Conservation (phyloP, 345 rosid species). For the Salix viminalis region DNA sequence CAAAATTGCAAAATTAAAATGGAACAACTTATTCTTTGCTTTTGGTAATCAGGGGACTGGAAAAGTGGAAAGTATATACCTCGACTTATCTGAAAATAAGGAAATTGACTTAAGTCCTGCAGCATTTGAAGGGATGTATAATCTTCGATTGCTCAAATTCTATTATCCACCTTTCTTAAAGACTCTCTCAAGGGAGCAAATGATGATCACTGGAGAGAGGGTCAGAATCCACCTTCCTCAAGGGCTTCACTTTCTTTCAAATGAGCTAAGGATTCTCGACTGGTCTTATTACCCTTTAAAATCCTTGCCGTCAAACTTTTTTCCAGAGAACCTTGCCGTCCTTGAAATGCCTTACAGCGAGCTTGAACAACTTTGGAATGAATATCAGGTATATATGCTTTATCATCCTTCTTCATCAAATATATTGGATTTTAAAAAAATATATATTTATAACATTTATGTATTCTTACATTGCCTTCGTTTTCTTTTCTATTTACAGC, state of each 20-base stretch:
- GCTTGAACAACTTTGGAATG: not conserved
- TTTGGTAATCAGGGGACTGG: not conserved
- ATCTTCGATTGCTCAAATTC: not conserved
- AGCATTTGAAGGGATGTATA: not conserved
- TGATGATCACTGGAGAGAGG: no score
- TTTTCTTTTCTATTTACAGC: not conserved
- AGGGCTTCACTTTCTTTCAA: not conserved
- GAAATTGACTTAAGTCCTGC: not conserved
- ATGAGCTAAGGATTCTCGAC: constrained; percentile 1
- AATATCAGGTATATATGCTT: not conserved
- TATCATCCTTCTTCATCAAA: not conserved
- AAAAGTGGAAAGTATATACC: not conserved
- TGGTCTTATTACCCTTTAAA: constrained; percentile 1
- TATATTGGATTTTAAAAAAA: no score
- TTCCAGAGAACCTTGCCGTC: not conserved
- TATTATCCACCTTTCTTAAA: no score
- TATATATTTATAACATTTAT: no score
- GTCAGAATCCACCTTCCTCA: not conserved
- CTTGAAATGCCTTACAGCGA: not conserved
- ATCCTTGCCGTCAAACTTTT: not conserved
- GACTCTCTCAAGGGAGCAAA: no score
- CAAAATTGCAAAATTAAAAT: no score
- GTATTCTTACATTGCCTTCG: not conserved
- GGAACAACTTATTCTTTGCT: no score
- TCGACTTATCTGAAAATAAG: not conserved